These are phyloP conservation scores for Pythium plurisporium DNA, from an alignment of 352 stramenopile genomes.

Conservation along the genomic window DNA sequence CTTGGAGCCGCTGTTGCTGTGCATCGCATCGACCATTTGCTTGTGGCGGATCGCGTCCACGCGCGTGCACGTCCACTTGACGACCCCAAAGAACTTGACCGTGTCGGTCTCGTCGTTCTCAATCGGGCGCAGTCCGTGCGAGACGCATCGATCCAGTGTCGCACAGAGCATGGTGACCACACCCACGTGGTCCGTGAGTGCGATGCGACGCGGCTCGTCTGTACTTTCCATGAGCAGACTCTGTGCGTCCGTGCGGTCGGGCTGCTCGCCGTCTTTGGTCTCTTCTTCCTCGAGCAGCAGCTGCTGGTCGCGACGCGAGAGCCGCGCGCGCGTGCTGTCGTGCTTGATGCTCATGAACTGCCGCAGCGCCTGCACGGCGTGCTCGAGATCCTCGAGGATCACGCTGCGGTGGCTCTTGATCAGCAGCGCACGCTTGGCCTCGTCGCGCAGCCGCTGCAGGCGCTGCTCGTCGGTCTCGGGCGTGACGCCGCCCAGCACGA, in stretches of 20 bases:
- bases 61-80: slow-evolving; percentile 83
- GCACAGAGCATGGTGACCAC: slow-evolving; percentile 73
- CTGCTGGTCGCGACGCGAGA: slow-evolving; percentile 11
- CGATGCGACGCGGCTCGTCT: slow-evolving; percentile 57
- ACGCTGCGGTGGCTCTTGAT: slow-evolving; percentile 73
- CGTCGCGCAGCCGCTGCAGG: slow-evolving; percentile 37
- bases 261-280: slow-evolving; percentile 10
- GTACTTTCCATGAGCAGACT: slow-evolving; percentile 64
- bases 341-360: slow-evolving; percentile 49
- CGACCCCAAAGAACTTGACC: slow-evolving; percentile 82
- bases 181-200: slow-evolving; percentile 65
- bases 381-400: slow-evolving; percentile 78
- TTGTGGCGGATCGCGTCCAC: slow-evolving; percentile 68
- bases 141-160: slow-evolving; percentile 64
- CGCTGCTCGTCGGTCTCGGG: slow-evolving; percentile 52
- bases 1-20: slow-evolving; percentile 26
- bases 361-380: slow-evolving; percentile 47
- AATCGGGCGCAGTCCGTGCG: slow-evolving; percentile 60
- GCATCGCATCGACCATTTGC: slow-evolving; percentile 64
- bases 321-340: not conserved
- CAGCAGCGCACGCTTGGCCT: slow-evolving; percentile 57
- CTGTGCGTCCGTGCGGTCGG: not conserved
- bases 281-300: slow-evolving; percentile 16
- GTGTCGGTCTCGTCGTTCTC: slow-evolving; percentile 49
- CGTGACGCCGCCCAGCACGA: slow-evolving; percentile 29